phyloP scores from a whole-genome alignment of 768 basidiomycete species.

The Tulasnella sp. region DNA sequence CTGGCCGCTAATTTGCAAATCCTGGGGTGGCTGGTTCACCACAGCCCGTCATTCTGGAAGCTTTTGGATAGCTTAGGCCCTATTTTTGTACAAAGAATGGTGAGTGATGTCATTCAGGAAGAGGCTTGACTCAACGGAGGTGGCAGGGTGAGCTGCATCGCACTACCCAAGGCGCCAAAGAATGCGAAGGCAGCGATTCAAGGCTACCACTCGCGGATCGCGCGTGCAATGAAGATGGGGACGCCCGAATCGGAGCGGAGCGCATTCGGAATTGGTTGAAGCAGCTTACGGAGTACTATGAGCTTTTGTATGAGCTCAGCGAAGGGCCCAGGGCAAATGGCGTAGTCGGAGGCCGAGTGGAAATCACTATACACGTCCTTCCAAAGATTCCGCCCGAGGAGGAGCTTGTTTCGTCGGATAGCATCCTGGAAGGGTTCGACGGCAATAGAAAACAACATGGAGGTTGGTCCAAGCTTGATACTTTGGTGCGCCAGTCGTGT shows the following conservation, averaged over 20 bases:
- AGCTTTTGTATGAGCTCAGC: background rate
- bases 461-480: background rate
- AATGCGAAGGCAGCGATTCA: background rate
- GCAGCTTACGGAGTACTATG: background rate
- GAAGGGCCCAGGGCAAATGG: background rate
- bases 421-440: background rate
- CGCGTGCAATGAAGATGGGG: background rate
- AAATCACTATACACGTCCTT: background rate
- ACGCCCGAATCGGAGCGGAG: background rate
- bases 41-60: slow-evolving; percentile 4
- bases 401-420: background rate
- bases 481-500: too few relatives aligned
- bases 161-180: background rate
- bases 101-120: background rate
- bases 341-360: background rate
- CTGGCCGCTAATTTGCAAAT: background rate
- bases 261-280: background rate
- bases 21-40: background rate
- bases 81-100: background rate
- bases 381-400: background rate
- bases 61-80: background rate
- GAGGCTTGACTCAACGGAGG: background rate
- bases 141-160: background rate
- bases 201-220: too few relatives aligned
- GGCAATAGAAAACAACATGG: background rate